These are phyloP conservation scores for Candolleomyces aberdarensis DNA, from an alignment of 768 basidiomycete genomes.

Conservation along the genomic window DNA sequence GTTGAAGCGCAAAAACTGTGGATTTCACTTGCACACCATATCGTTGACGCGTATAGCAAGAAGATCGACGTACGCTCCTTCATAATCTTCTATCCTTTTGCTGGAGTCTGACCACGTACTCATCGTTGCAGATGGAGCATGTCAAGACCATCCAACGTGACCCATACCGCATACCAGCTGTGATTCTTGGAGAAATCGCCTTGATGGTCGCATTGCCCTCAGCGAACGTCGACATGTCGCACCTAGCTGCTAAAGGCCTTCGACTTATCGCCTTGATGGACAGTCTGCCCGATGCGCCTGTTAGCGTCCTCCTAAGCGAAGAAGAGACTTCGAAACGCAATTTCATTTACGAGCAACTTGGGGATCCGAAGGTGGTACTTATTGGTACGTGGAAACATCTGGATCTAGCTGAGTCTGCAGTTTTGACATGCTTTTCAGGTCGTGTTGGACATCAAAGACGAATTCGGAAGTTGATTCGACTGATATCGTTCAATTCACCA, in stretches of 20 bases:
- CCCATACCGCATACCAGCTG: slow-evolving; percentile 54
- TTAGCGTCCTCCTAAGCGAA: slow-evolving; percentile 46
- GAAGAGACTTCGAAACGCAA: slow-evolving; percentile 67
- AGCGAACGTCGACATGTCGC: slow-evolving; percentile 61
- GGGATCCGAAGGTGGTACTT: slow-evolving; percentile 67
- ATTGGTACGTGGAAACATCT: slow-evolving; percentile 48
- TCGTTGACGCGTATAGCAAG: slow-evolving; percentile 53
- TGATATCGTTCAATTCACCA: slow-evolving; percentile 59
- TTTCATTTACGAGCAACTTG: slow-evolving; percentile 74
- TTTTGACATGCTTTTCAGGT: slow-evolving; percentile 34
- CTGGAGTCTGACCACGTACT: neutral
- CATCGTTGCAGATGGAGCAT: slow-evolving; percentile 32
- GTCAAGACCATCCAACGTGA: slow-evolving; percentile 50
- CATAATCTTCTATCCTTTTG: neutral
- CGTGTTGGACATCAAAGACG: slow-evolving; percentile 81
- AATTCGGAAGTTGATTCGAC: slow-evolving; percentile 65
- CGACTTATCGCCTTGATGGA: slow-evolving; percentile 69
- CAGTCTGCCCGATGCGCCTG: slow-evolving; percentile 54
- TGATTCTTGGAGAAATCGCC: slow-evolving; percentile 69
- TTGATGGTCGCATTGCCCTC: slow-evolving; percentile 72
- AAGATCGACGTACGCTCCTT: slow-evolving; percentile 41
- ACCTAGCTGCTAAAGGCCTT: slow-evolving; percentile 64
- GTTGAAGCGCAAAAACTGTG: slow-evolving; percentile 64
- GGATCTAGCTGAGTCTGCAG: slow-evolving; percentile 8
- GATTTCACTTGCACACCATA: slow-evolving; percentile 59